Conservation (phyloP, 2,329 filamentous ascomycete species). For the Colletotrichum sp. region DNA sequence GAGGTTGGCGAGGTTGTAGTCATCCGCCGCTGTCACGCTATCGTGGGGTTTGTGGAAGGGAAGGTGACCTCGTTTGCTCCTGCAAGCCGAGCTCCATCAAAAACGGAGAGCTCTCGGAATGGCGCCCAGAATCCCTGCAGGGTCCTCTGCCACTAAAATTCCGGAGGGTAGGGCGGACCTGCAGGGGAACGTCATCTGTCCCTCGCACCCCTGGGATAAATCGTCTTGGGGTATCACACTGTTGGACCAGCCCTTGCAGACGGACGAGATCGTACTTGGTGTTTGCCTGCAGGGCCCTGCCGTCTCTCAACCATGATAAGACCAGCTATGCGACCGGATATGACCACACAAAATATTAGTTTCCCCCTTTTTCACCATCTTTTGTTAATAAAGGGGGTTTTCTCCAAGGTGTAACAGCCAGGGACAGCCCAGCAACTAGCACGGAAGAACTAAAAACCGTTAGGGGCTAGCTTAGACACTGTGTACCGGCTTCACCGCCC, state of each 20-base stretch:
- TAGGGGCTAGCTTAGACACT: not conserved
- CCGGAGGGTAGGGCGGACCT: constrained; percentile 9
- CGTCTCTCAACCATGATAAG: not conserved
- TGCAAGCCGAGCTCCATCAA: constrained; percentile 12
- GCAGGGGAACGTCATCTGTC: constrained; percentile 20
- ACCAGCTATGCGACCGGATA: not conserved
- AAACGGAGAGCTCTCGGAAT: constrained; percentile 12
- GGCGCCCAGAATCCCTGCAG: constrained; percentile 16
- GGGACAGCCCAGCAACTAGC: not conserved
- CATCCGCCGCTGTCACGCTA: not conserved
- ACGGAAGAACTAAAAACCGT: constrained; percentile 20
- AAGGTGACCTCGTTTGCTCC: constrained; percentile 3
- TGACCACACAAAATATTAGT: not conserved
- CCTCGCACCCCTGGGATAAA: constrained; percentile 11
- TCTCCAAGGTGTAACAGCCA: not conserved
- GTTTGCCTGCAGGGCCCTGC: not conserved
- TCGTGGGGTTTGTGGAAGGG: not conserved
- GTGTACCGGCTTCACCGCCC: constrained; percentile 5
- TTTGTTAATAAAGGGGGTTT: not conserved
- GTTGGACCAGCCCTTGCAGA: not conserved
- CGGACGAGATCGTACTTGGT: not conserved
- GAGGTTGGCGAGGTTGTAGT: not conserved
- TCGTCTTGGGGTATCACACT: constrained; percentile 4
- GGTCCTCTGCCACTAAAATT: not conserved
- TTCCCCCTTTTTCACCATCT: not conserved